Base-by-base conservation (phyloP, 306 rosid species). In the Benincasa hispida region DNA sequence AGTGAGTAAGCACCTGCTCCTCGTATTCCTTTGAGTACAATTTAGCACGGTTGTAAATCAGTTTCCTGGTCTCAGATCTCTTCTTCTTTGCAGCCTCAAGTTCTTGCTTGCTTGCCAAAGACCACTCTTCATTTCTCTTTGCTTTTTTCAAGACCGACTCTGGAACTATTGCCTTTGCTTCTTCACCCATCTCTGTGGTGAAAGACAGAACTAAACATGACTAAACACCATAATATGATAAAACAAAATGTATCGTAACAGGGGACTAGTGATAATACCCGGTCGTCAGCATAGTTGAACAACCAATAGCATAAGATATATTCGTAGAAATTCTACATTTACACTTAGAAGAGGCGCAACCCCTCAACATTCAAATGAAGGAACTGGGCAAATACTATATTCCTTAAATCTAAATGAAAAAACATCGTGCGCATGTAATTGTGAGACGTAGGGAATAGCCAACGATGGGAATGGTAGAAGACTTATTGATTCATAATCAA, bases 121-220 rank as follows among this genome's bases (percentile, higher is more conserved):
- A 92, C 98, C 97, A 93, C 28, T 93, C 91, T 54, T 86, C 97
- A 13, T 84, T 91, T 61, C 95, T 90, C 86, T 89, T 91, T 32
- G 58, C 76, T 89, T 91, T 94, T 88, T 94, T 94, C 83, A 94
- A 55, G 50, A 88, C 89, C 1, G 95, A 90, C 84, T 91, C 95
- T 0, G 94, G 98, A 79, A 91, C 85, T 35, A 78, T 57, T 83
- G 54, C 87, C 88, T 87, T 70, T 17, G 8, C 92, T 42, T 81
- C 91, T 18, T 82, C 89, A 80, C 88, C 91, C 98, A 91, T 93
- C 50, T 83, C 86, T 73, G 27, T 27, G 69, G 6, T 8, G 45
- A 62, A 62, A 32, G 13, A 62, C n/a, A 32, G 5, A 30, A 62
- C 18, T 27, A 34, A 30, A 30, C 11, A 30, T 62, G 21, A 62